Percentiles rank a stretch among this genome's conserved stretches.
These are phyloP conservation scores for Harrya chromipes DNA, from an alignment of 768 basidiomycete genomes.

Conservation along the genomic window DNA sequence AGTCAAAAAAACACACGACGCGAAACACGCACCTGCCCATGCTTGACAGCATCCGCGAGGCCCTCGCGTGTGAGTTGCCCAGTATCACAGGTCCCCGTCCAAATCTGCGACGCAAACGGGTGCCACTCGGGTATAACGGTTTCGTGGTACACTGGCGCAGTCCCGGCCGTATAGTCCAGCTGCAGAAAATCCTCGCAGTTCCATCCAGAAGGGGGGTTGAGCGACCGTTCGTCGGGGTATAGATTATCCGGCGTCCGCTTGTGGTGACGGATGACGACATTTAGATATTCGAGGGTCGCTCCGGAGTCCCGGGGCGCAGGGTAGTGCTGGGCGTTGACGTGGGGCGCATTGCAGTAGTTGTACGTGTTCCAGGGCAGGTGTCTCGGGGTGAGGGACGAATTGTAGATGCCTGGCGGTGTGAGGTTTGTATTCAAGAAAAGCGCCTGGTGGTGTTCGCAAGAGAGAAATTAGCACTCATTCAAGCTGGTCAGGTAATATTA, in stretches of 20 bases:
- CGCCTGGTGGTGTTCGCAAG: neutral
- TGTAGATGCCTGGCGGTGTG: conserved; percentile 37
- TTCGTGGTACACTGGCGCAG: conserved; percentile 38
- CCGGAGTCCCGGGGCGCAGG: conserved; percentile 21
- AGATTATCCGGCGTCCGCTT: conserved; percentile 53
- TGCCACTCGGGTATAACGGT: conserved; percentile 39
- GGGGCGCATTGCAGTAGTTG: conserved; percentile 53
- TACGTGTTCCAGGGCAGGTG: conserved; percentile 47
- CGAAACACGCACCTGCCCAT: conserved; percentile 34
- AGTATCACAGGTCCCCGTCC: conserved; percentile 47
- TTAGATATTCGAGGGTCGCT: conserved; percentile 40
- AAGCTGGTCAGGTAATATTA: no score
- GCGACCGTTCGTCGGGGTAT: conserved; percentile 40
- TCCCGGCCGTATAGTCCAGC: conserved; percentile 38
- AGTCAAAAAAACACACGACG: no score
- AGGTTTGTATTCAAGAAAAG: conserved; percentile 1
- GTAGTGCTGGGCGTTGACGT: conserved; percentile 41
- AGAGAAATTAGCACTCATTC: no score
- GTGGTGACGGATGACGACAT: conserved; percentile 45
- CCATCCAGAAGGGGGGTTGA: conserved; percentile 41
- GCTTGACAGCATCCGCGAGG: conserved; percentile 39
- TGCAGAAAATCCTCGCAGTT: conserved; percentile 38
- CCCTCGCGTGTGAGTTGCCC: conserved; percentile 48
- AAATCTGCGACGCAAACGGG: conserved; percentile 42
- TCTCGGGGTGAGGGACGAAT: conserved; percentile 41